Base-by-base conservation (phyloP, 225 moss, liverwort and hornwort species). In the Pseudoscleropodium purum region DNA sequence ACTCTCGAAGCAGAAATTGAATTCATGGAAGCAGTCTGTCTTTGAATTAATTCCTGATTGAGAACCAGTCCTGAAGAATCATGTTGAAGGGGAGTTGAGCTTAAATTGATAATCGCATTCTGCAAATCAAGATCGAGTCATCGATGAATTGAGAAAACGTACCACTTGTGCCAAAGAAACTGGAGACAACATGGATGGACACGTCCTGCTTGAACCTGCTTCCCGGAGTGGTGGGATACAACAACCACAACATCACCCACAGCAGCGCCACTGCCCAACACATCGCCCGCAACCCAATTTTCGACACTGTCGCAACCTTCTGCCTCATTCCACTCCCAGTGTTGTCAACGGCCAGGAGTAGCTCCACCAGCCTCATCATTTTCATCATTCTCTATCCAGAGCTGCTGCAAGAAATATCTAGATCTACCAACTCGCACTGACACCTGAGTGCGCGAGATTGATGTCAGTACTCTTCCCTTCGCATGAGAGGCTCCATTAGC, bases 131-230 rank as follows among this genome's bases (percentile, higher is more conserved):
- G 64, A 66, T 89, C 43, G 60, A 79, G 29, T 52, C 52, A 70
- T 86, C 16, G 54, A 56, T 15, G 10, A 37, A 25, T 56, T 26
- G 25, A 37, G 69, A 69, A 68, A 37, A 81, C 60, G 56, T 90
- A 92, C 93, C 93, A 74, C 92, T 87, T 63, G 90, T 59, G 87
- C 92, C 93, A 21, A 93, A 93, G 90, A 93, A 93, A 65, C 84
- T 92, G 72, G 93, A 92, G 90, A 83, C 76, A 72, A 92, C 89
- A 60, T 92, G 86, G 37, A 64, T 51, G 26, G 90, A 90, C 54
- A 93, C 90, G 57, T 92, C 89, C 47, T 92, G 69, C 85, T 90
- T 92, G 85, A 93, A 89, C 60, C 59, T 49, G 82, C 89, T 92
- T 70, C 93, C 93, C 8, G 86, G 81, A 51, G 85, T 85, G 31